Percentiles rank a stretch among this genome's conserved stretches.
Conservation (phyloP, 495 filamentous ascomycete species). For the Penicillium taxi region DNA sequence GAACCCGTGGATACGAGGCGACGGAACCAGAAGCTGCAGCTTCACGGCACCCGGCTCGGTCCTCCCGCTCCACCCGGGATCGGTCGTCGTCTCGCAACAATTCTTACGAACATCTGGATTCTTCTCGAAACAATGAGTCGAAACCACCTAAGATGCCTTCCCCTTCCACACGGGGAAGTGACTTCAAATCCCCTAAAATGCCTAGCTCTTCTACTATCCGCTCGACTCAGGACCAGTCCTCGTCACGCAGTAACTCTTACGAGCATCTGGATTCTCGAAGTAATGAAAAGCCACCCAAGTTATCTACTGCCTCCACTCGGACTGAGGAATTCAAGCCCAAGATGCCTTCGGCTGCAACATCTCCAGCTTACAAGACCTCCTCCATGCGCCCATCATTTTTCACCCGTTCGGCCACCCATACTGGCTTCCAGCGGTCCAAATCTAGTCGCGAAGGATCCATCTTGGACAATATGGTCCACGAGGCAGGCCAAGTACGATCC, state of each 20-base stretch:
- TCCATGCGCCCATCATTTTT: conserved; percentile 24
- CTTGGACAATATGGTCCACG: conserved; percentile 19
- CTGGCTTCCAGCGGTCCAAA: conserved; percentile 21
- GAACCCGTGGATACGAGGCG: conserved; percentile 25
- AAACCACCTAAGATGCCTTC: conserved; percentile 25
- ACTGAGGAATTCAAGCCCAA: conserved; percentile 19
- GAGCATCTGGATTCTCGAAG: too few species aligned
- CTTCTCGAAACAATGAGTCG: conserved; percentile 18
- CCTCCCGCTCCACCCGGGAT: conserved; percentile 23
- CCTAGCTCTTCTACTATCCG: too few species aligned
- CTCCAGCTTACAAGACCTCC: conserved; percentile 17
- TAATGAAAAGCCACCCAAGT: too few species aligned
- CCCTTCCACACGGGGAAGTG: too few species aligned
- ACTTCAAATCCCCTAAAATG: too few species aligned
- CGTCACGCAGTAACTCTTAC: too few species aligned
- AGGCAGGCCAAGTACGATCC: conserved; percentile 21
- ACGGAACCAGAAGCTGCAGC: conserved; percentile 28
- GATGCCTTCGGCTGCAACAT: conserved; percentile 27
- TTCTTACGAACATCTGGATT: conserved; percentile 30
- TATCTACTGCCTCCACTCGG: too few species aligned
- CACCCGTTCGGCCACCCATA: conserved; percentile 27
- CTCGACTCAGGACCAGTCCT: too few species aligned
- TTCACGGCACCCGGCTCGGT: conserved; percentile 22
- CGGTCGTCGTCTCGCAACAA: conserved; percentile 26
- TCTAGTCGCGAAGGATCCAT: conserved; percentile 15